phyloP scores from a whole-genome alignment of 1,284 basidiomycete genomes.

The Malassezia sympodialis region DNA sequence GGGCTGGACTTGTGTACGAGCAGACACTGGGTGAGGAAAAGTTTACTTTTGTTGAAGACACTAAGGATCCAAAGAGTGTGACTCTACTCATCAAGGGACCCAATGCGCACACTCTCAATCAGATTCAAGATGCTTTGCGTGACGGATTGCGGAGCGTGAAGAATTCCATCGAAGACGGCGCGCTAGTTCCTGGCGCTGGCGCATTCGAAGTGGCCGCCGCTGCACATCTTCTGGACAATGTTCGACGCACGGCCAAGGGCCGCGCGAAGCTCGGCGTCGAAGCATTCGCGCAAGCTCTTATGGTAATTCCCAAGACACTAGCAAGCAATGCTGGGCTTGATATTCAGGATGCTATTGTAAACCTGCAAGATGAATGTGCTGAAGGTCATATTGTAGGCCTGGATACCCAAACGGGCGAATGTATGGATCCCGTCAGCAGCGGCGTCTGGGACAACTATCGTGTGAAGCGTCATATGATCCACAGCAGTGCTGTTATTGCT shows the following conservation, averaged over 20 bases:
- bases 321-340: slow-evolving; percentile 95
- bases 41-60: slow-evolving; percentile 94
- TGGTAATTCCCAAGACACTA: slow-evolving; percentile 92
- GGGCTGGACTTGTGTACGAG: slow-evolving; percentile 97
- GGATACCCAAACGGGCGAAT: slow-evolving; percentile 85
- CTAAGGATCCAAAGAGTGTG: slow-evolving; percentile 89
- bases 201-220: slow-evolving; percentile 95
- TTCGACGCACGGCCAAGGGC: slow-evolving; percentile 82
- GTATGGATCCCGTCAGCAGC: slow-evolving; percentile 85
- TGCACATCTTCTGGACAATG: slow-evolving; percentile 61
- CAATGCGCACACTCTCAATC: slow-evolving; percentile 88
- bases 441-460: slow-evolving; percentile 99
- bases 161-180: slow-evolving; percentile 85
- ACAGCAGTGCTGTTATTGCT: slow-evolving; percentile 91
- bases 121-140: slow-evolving; percentile 91
- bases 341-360: slow-evolving; percentile 87
- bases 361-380: slow-evolving; percentile 81
- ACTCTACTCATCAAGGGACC: slow-evolving; percentile 81
- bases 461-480: slow-evolving; percentile 96
- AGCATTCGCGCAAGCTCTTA: slow-evolving; percentile 86
- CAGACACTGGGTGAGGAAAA: slow-evolving; percentile 99
- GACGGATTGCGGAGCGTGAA: slow-evolving; percentile 94
- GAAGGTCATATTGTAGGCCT: slow-evolving; percentile 69
- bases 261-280: slow-evolving; percentile 92
- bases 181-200: slow-evolving; percentile 83